Base-by-base conservation (phyloP, 2,329 filamentous ascomycete species). In the Coniochaeta hoffmannii region DNA sequence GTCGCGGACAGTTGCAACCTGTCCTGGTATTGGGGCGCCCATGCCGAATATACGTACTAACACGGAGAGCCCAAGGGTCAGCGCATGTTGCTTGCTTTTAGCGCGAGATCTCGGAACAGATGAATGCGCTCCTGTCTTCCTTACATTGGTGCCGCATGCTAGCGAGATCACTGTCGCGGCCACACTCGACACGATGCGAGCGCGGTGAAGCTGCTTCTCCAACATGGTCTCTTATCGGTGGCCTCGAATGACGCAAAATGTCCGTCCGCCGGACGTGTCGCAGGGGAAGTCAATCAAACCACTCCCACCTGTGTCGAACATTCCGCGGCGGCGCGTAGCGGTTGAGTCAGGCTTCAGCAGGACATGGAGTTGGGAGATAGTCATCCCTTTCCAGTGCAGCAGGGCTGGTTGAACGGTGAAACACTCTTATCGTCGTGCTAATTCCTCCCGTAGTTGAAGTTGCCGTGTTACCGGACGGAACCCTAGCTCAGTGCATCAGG, bases 1-100 rank as follows among this genome's bases (percentile, higher is more conserved):
- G 93, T 97, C n/a, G 94, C 88, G 14, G 91, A 91, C 58, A 97
- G 82, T 68, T 88, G 85, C 64, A 99, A 78, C 63, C 83, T 86
- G 65, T 95, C 86, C 52, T 92, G 91, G 68, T 97, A 97, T 72
- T 97, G 92, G 19, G 94, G 94, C 14, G 90, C 91, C 92, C 94
- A 99, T 72, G 93, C 93, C 55, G 91, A 97, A 73, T 97, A 99
- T 67, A 92, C 93, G 82, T 99, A 97, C 90, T 97, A 61, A 50
- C 24, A 55, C 38, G 55, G 28, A 53, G 53, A 17, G 41, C 11
- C 14, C 41, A 46, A 26, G 14, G 41, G 41, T 46, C 22, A 46
- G 41, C 41, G 14, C 49, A 17, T 31, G 30, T 46, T 35, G 44
- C 28, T 14, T 30, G 14, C 53, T 14, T 36, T 14, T 28, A 49